Conservation (phyloP, 148 eudicot species). For the Diospyros kaki region DNA sequence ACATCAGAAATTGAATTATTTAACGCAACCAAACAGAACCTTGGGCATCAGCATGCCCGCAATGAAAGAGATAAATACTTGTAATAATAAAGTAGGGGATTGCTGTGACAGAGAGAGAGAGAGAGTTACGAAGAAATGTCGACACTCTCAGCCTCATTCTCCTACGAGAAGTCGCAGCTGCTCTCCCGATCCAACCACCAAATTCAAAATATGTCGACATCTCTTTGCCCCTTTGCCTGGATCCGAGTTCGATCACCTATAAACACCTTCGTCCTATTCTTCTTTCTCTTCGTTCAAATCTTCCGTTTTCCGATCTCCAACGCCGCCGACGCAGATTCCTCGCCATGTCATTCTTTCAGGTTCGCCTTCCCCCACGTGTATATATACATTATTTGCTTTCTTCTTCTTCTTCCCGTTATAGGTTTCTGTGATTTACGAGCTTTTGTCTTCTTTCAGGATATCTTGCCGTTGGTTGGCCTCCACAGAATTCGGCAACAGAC, state of each 20-base stretch:
- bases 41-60: too few species aligned
- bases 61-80: too few species aligned
- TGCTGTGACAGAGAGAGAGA: neutral
- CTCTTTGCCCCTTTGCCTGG: neutral
- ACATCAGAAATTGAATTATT: too few species aligned
- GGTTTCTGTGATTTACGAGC: neutral
- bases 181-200: neutral
- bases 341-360: conserved; percentile 38
- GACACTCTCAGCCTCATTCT: neutral
- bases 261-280: conserved; percentile 5
- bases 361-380: conserved; percentile 7
- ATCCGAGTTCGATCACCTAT: too few species aligned
- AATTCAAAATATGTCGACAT: conserved; percentile 29
- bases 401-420: neutral
- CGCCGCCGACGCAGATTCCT: too few species aligned
- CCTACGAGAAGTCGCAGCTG: neutral
- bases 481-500: conserved; percentile 17
- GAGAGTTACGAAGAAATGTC: neutral
- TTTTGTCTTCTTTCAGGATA: conserved; percentile 29
- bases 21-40: too few species aligned
- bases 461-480: conserved; percentile 18
- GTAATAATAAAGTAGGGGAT: too few species aligned
- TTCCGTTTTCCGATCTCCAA: neutral
- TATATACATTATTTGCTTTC: neutral
- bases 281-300: neutral